Percentiles rank a stretch among this genome's conserved stretches.
phyloP scores from a whole-genome alignment of 768 basidiomycete genomes.

The Boletales sp. region DNA sequence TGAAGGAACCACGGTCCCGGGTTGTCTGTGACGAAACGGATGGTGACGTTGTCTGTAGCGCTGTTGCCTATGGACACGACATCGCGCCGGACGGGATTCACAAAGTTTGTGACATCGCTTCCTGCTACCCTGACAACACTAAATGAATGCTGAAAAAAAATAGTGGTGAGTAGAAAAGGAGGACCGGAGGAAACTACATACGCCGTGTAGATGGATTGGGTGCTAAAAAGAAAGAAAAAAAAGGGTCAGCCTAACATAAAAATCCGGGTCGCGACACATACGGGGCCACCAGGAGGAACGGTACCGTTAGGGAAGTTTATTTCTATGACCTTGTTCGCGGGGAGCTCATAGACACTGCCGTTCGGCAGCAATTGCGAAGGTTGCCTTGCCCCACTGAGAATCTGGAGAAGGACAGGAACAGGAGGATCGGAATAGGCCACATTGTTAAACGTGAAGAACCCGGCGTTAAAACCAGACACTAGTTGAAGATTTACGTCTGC shows the following conservation, averaged over 20 bases:
- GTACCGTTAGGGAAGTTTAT: conserved; percentile 36
- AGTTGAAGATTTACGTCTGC: conserved; percentile 36
- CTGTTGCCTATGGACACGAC: conserved; percentile 12
- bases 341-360: conserved; percentile 44
- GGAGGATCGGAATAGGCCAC: conserved; percentile 36
- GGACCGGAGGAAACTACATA: conserved; percentile 11
- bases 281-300: conserved; percentile 19
- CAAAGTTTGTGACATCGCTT: conserved; percentile 24
- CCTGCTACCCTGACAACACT: conserved; percentile 29
- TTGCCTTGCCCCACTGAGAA: conserved; percentile 45
- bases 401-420: conserved; percentile 51
- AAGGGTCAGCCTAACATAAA: background rate
- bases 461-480: background rate
- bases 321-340: conserved; percentile 40
- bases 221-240: conserved; percentile 13
- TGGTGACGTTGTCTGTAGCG: conserved; percentile 42
- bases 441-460: conserved; percentile 19
- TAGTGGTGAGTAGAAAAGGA: background rate
- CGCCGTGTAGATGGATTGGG: conserved; percentile 36
- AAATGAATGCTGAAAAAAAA: conserved; percentile 26
- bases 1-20: conserved; percentile 56
- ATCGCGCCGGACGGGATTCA: conserved; percentile 31
- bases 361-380: conserved; percentile 44
- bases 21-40: conserved; percentile 61
- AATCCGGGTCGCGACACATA: conserved; percentile 8